Conservation (phyloP, 495 filamentous ascomycete genomes). For the Cairneyella variabilis region DNA sequence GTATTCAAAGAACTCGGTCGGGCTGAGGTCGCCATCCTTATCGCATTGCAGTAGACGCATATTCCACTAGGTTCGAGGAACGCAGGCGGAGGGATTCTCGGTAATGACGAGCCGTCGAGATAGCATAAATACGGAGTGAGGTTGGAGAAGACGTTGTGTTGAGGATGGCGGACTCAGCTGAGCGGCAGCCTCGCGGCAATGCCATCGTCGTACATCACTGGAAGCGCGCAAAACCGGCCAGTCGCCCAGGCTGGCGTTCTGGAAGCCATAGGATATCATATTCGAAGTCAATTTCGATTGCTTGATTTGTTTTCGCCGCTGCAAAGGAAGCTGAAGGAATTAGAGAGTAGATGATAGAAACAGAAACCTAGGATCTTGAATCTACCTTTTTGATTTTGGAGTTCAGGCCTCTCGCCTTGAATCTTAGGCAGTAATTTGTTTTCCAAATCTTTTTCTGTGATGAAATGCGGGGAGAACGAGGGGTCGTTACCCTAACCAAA, state of each 20-base stretch:
- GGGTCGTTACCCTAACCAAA: not conserved
- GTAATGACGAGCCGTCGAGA: conserved; percentile 9
- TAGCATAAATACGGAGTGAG: conserved; percentile 16
- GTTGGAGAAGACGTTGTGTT: conserved; percentile 13
- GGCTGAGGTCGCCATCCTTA: conserved; percentile 6
- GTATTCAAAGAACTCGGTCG: conserved; percentile 4
- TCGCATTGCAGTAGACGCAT: conserved; percentile 8
- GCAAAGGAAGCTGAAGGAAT: conserved; percentile 9
- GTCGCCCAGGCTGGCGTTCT: conserved; percentile 4
- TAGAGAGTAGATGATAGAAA: too few relatives aligned
- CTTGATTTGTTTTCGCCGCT: conserved; percentile 19
- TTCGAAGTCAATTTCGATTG: too few relatives aligned
- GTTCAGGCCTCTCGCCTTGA: not conserved
- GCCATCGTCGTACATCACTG: conserved; percentile 10
- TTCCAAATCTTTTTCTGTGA: not conserved
- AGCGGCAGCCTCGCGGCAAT: conserved; percentile 19
- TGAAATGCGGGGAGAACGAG: not conserved
- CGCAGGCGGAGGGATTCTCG: conserved; percentile 10
- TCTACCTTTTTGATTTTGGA: conserved; percentile 2
- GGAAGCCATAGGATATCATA: conserved; percentile 12
- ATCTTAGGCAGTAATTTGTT: conserved; percentile 10
- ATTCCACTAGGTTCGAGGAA: conserved; percentile 16
- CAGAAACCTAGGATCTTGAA: conserved; percentile 7
- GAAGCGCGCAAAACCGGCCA: conserved; percentile 19
- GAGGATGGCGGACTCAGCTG: conserved; percentile 18